Evolutionary conservation across 192 early-diverging fungal genomes (phyloP), one percentile per base, ranked within the genome.

Genomic region (Coemansia sp.): DNA sequence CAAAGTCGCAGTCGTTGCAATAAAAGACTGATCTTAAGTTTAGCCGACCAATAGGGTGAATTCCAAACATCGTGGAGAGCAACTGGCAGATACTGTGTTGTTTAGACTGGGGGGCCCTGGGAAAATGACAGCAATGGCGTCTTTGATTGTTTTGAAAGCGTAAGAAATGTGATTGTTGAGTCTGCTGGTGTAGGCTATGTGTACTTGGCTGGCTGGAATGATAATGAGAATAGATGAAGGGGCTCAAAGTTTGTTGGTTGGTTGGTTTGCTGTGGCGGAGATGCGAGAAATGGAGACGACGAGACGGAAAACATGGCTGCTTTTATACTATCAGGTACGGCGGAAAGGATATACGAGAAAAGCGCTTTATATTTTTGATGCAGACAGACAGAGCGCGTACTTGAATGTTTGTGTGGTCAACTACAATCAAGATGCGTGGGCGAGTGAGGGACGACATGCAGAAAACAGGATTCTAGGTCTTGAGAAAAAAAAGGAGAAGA

Each of bases 1-100:
- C 49, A 39, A 69, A 80, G 45, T 71, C 68, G 63, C 77, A 80
- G 59, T 75, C 69, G 38, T 80, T 71, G 72, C 77, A 80, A 19
- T 75, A 69, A 44, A 80, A 80, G 11, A 75, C 77, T 3, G 77
- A 80, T 57, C 77, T 68, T 20, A 72, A 17, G 41, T 44, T 44
- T 37, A 75, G 45, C 22, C 69, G 72, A 11, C 60, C n/a, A 2
- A 61, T n/a, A 40, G 58, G 11, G 14, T 42, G 69, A 17, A 68
- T 74, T 19, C 58, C 59, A 32, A 63, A 64, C 77, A 80, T 75
- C 39, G 38, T 61, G 11, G 14, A 50, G 48, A 2, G 43, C 0
- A 13, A 13, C 13, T 45, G 43, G 43, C 13, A 45, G 10, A 13
- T 45, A 16, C 9, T 25, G 51, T 20, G 51, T 25, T 20, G 22